These are phyloP conservation scores for Fusarium papillatum DNA, from an alignment of 2,329 filamentous ascomycete genomes.

Conservation along the genomic window DNA sequence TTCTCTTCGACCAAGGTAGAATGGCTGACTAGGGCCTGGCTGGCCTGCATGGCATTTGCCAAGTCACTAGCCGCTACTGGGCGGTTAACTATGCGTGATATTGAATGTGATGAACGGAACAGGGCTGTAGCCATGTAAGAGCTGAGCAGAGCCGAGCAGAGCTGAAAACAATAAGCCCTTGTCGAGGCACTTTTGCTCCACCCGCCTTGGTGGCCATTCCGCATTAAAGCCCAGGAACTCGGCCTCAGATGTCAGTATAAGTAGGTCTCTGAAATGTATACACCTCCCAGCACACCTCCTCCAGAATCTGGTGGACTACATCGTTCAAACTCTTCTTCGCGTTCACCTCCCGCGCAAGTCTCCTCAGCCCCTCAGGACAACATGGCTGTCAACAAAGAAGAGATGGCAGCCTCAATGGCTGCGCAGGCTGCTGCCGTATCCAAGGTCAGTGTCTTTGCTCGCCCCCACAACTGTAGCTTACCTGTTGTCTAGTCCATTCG, in stretches of 20 bases:
- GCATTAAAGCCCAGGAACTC: neutral
- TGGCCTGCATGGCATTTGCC: neutral
- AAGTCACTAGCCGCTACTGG: neutral
- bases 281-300: neutral
- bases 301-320: neutral
- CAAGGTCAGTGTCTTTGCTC: neutral
- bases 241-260: neutral
- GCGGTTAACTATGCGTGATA: neutral
- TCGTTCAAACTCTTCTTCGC: neutral
- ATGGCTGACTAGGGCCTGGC: neutral
- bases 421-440: neutral
- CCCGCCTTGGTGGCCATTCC: neutral
- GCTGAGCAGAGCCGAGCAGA: neutral
- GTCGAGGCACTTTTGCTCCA: neutral
- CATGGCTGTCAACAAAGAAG: neutral
- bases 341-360: neutral
- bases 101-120: neutral
- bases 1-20: neutral
- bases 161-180: neutral
- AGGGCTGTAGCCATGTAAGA: neutral
- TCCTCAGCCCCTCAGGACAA: neutral
- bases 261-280: neutral
- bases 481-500: neutral
- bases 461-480: neutral
- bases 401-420: neutral